phyloP scores from a whole-genome alignment of 2,329 filamentous ascomycete species.

The Paecilomyces fulvus region DNA sequence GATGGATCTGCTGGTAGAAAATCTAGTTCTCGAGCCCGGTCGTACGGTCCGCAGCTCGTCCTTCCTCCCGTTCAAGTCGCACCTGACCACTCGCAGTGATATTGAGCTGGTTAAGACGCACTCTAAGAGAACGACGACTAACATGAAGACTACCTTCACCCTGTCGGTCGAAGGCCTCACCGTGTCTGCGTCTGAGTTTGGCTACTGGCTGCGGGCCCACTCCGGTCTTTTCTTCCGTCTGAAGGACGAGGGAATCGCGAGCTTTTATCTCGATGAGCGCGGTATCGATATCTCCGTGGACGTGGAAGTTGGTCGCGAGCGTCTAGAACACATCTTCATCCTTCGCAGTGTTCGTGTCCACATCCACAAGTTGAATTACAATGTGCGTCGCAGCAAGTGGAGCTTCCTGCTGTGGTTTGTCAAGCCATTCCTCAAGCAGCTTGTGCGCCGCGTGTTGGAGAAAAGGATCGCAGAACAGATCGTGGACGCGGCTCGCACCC shows the following conservation, averaged over 20 bases:
- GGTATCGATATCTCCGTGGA: constrained; percentile 83
- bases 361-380: constrained; percentile 82
- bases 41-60: constrained; percentile 75
- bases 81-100: constrained; percentile 76
- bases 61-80: constrained; percentile 77
- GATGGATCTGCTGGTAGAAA: constrained; percentile 80
- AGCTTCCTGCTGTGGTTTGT: constrained; percentile 71
- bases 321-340: constrained; percentile 71
- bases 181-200: constrained; percentile 74
- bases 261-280: constrained; percentile 74
- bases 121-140: constrained; percentile 56
- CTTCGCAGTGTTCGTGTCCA: constrained; percentile 67
- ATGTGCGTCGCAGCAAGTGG: constrained; percentile 61
- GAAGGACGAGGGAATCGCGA: constrained; percentile 74
- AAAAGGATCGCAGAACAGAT: constrained; percentile 66
- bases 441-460: constrained; percentile 73
- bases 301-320: constrained; percentile 70
- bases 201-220: constrained; percentile 80
- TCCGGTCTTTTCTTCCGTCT: constrained; percentile 61
- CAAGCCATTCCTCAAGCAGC: constrained; percentile 72
- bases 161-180: constrained; percentile 77
- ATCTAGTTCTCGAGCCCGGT: constrained; percentile 82
- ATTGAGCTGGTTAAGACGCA: constrained; percentile 73
- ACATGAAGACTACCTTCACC: constrained; percentile 63
- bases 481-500: constrained; percentile 57